These are phyloP conservation scores for Lactarius sanguifluus DNA, from an alignment of 768 basidiomycete species.

Conservation along the genomic window DNA sequence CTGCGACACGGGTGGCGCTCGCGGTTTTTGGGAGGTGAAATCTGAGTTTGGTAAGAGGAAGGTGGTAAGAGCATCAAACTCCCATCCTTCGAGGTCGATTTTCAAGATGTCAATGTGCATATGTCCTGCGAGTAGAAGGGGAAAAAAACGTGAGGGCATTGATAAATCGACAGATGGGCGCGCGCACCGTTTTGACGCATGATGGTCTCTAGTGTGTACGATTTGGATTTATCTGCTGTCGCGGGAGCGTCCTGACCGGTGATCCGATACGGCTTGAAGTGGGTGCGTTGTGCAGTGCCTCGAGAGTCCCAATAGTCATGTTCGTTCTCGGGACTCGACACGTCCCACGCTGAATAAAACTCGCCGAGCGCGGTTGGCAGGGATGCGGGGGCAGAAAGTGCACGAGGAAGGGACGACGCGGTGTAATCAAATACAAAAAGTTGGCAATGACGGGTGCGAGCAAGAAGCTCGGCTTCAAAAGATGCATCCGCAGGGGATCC, in stretches of 20 bases:
- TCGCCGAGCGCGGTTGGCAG: conserved; percentile 16
- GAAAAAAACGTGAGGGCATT: background rate
- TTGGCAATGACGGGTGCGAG: conserved; percentile 47
- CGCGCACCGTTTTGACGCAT: conserved; percentile 44
- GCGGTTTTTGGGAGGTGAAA: conserved; percentile 36
- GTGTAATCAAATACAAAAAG: conserved; percentile 62
- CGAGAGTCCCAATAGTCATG: conserved; percentile 35
- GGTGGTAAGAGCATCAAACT: conserved; percentile 45
- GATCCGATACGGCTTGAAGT: conserved; percentile 46
- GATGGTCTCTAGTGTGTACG: conserved; percentile 48
- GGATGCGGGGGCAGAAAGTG: conserved; percentile 32
- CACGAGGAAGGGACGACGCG: conserved; percentile 12
- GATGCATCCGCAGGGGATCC: conserved; percentile 61
- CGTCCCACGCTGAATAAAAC: conserved; percentile 22
- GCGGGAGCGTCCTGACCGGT: conserved; percentile 40
- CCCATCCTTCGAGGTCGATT: conserved; percentile 51
- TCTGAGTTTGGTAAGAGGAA: conserved; percentile 41
- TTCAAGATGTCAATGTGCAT: conserved; percentile 44
- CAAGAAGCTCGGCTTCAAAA: conserved; percentile 59
- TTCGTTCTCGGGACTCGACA: conserved; percentile 33
- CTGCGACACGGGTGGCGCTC: conserved; percentile 45
- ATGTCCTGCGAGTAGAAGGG: conserved; percentile 30
- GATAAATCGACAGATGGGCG: background rate
- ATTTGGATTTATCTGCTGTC: conserved; percentile 34
- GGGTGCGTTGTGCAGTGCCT: conserved; percentile 38